Percentiles rank a stretch among this genome's conserved stretches.
Evolutionary conservation across 208 protist genomes (phyloP).

Genomic region (Leishmania mexicana): DNA sequence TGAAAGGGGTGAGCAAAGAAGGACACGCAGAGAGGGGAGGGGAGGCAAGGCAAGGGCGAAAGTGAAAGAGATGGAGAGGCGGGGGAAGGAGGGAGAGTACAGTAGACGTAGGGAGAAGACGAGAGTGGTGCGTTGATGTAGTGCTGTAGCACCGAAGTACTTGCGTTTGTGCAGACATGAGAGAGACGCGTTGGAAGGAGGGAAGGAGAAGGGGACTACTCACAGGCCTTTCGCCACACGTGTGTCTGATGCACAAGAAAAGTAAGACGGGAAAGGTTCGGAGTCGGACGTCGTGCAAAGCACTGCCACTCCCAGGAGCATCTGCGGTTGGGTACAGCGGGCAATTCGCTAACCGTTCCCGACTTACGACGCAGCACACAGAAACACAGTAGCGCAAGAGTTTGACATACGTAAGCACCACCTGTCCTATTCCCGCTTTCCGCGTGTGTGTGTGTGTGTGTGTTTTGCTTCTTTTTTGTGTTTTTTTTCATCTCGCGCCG

Average conservation of each 20-base stretch:
- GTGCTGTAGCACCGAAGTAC: background rate
- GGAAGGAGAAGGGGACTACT: background rate
- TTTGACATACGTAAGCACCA: background rate
- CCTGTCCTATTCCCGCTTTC: background rate
- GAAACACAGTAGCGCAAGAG: background rate
- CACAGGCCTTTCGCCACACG: too few species aligned
- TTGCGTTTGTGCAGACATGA: background rate
- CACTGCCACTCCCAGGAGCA: background rate
- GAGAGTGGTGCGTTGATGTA: too few species aligned
- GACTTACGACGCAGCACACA: background rate
- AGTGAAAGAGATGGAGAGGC: background rate
- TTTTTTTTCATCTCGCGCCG: background rate
- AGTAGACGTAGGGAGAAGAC: too few species aligned
- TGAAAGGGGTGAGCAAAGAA: background rate
- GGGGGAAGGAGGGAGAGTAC: background rate
- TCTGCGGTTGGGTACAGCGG: background rate
- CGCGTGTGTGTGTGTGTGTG: constrained; percentile 3
- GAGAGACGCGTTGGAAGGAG: background rate
- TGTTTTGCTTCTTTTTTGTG: background rate
- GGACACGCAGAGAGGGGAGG: background rate
- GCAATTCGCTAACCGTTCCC: background rate
- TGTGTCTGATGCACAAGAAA: background rate
- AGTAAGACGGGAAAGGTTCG: background rate
- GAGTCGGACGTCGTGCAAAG: background rate
- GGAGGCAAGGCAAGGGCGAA: background rate